Conservation (phyloP, 805 yeast genomes). For the Monosporozyma aerobia region DNA sequence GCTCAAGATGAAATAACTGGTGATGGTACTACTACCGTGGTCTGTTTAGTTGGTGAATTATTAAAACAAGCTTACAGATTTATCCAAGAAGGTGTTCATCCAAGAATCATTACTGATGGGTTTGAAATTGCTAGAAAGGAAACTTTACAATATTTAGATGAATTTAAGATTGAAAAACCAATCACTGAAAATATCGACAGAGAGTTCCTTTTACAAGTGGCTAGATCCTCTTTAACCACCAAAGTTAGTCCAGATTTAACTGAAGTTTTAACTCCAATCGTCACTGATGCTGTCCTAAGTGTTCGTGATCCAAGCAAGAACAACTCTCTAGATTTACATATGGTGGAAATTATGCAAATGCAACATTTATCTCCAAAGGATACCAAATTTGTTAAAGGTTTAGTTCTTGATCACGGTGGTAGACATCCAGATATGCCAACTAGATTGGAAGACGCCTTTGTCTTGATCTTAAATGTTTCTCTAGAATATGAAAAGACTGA, state of each 20-base stretch:
- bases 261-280: constrained; percentile 82
- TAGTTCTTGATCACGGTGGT: constrained; percentile 96
- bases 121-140: constrained; percentile 83
- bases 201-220: constrained; percentile 84
- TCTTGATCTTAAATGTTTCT: constrained; percentile 84
- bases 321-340: constrained; percentile 71
- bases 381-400: constrained; percentile 74
- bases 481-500: constrained; percentile 96
- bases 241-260: constrained; percentile 73
- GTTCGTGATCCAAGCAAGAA: constrained; percentile 45
- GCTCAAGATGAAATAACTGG: constrained; percentile 99
- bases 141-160: constrained; percentile 58
- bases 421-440: constrained; percentile 99
- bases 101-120: constrained; percentile 89
- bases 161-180: constrained; percentile 42
- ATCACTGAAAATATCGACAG: constrained; percentile 52
- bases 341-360: constrained; percentile 98
- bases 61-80: constrained; percentile 90
- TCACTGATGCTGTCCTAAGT: constrained; percentile 88
- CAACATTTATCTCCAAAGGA: constrained; percentile 83
- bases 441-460: constrained; percentile 69
- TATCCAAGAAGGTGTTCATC: constrained; percentile 90
- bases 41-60: constrained; percentile 86
- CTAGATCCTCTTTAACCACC: constrained; percentile 80
- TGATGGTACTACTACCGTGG: constrained; percentile 96